A percentile compares a stretch with the other conserved stretches of the same genome.
Conservation (phyloP, 1,284 basidiomycete genomes). For the Tilletiaria anomala region DNA sequence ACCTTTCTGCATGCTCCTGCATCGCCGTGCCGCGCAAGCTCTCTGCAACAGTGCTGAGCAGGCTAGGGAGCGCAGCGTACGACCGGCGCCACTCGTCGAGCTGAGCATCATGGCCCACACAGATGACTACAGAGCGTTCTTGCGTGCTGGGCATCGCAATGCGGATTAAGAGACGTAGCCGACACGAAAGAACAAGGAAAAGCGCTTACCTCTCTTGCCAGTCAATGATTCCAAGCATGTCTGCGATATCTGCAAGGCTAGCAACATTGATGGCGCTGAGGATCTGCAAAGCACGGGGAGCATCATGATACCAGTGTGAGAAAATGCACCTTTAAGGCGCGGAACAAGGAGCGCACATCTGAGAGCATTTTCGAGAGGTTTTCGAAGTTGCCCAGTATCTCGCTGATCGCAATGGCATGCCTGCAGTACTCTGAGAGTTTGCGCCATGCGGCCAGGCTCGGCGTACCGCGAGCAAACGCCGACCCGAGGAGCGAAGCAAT, state of each 20-base stretch:
- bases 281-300: background rate
- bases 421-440: no score
- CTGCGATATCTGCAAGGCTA: background rate
- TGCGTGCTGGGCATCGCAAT: no score
- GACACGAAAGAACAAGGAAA: background rate
- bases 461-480: background rate
- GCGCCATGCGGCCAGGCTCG: background rate
- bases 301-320: no score
- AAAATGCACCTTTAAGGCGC: no score
- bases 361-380: no score
- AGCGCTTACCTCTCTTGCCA: background rate
- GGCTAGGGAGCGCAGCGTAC: background rate
- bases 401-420: no score
- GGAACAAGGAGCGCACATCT: no score
- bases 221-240: background rate
- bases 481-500: background rate
- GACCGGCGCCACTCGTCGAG: background rate
- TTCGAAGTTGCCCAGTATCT: no score
- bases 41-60: background rate
- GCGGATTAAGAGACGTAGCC: no score
- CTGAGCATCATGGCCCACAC: background rate
- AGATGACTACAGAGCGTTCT: background rate
- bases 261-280: background rate
- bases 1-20: background rate
- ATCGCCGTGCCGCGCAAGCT: background rate